These are phyloP conservation scores for Crepidotus variabilis DNA, from an alignment of 768 basidiomycete genomes.

Conservation along the genomic window DNA sequence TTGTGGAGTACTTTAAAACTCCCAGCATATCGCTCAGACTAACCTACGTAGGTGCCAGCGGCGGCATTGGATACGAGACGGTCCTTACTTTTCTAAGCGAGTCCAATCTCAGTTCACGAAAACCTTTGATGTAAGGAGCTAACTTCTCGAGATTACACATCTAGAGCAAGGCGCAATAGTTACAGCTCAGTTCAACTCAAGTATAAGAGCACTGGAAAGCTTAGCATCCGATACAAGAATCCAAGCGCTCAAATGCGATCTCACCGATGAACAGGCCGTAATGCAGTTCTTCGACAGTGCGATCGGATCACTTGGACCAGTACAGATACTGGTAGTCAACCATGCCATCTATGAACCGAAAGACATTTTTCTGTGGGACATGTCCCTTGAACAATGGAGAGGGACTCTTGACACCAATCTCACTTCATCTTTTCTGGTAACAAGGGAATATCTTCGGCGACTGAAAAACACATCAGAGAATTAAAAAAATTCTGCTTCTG, in stretches of 20 bases:
- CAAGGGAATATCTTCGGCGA: constrained; percentile 53
- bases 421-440: constrained; percentile 63
- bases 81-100: constrained; percentile 52
- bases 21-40: background rate
- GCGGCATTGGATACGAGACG: constrained; percentile 71
- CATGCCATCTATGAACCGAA: constrained; percentile 50
- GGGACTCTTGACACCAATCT: constrained; percentile 58
- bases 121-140: background rate
- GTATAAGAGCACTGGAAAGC: constrained; percentile 34
- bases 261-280: constrained; percentile 55
- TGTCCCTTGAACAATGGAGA: constrained; percentile 65
- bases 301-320: constrained; percentile 37
- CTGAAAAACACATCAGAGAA: constrained; percentile 35
- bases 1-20: background rate
- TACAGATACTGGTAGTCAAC: constrained; percentile 58
- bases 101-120: constrained; percentile 11
- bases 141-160: background rate
- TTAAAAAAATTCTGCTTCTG: constrained; percentile 51
- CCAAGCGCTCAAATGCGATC: constrained; percentile 41
- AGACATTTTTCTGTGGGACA: constrained; percentile 48
- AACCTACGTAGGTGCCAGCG: constrained; percentile 54
- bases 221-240: constrained; percentile 37
- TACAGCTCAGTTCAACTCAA: constrained; percentile 68
- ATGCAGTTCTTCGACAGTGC: constrained; percentile 43
- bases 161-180: constrained; percentile 69